Evolutionary conservation across 2,329 filamentous ascomycete genomes (phyloP), one percentile per base, ranked within the genome.

Genomic region (Clathrospora elynae): DNA sequence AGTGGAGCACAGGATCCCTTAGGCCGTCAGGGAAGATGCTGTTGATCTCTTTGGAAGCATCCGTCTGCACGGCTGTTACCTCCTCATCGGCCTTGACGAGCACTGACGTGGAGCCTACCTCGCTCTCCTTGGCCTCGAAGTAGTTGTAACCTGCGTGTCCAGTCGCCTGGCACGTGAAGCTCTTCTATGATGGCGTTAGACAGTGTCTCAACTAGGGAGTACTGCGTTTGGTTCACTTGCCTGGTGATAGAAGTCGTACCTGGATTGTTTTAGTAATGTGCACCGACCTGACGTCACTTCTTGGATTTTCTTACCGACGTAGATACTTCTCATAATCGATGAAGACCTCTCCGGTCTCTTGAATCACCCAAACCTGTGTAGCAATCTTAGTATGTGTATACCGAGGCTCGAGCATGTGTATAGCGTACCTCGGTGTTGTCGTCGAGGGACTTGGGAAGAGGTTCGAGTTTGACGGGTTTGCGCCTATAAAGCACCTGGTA

Each of bases 141-240:
- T 95, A 99, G 3, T 84, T 92, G 55, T 96, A 77, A 38, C 87
- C 87, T 19, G 90, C 95, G 69, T 95, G 92, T 39, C 93, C 93
- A 9, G 90, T 96, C 55, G 97, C 95, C 67, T 95, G 88, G 71
- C 95, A 96, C 49, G 95, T 96, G 71, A 97, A 99, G 41, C 87
- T 84, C 64, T 85, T 88, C 85, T 92, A 59, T 29, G 34, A 35
- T 58, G 16, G 25, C 51, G 63, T 69, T 58, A 66, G 46, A 33
- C 34, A 31, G 18, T 37, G 13, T 17, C 14, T 32, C 40, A 30
- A 29, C n/a, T 5, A 11, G n/a, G 34, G 10, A 22, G 17, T 14
- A 16, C 9, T 25, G n/a, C 17, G 19, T 13, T 35, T 44, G 11
- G 22, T 26, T 38, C 17, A 63, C 79, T 61, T 76, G 88, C 88